These are phyloP conservation scores for Vicia sativa DNA, from an alignment of 306 rosid genomes.

Conservation along the genomic window DNA sequence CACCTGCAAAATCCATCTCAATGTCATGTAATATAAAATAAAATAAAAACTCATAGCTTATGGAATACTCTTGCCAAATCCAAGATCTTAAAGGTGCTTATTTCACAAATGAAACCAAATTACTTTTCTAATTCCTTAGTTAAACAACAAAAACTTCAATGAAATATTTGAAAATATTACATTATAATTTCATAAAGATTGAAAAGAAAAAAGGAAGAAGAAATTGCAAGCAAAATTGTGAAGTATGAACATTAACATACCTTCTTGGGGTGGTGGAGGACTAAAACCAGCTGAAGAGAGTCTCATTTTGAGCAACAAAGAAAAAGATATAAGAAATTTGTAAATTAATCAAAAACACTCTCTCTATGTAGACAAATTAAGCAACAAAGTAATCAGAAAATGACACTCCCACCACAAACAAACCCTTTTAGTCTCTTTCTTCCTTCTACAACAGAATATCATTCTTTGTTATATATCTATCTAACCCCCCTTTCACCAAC, in stretches of 20 bases:
- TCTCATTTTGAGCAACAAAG: slow-evolving; percentile 65
- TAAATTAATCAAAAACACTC: slow-evolving; percentile 40
- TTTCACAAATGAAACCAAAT: slow-evolving; percentile 41
- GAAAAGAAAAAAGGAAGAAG: slow-evolving; percentile 5
- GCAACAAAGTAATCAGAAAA: slow-evolving; percentile 47
- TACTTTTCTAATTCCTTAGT: slow-evolving; percentile 29
- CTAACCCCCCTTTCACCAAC: slow-evolving; percentile 31
- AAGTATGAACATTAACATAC: slow-evolving; percentile 38
- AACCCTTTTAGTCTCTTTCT: slow-evolving; percentile 42
- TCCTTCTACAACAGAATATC: slow-evolving; percentile 45
- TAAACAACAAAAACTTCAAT: slow-evolving; percentile 8
- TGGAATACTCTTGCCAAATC: slow-evolving; percentile 28
- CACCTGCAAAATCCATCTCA: slow-evolving; percentile 68
- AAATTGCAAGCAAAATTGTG: slow-evolving; percentile 32
- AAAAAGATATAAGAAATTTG: slow-evolving; percentile 24
- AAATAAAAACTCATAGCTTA: slow-evolving; percentile 30
- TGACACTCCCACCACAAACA: slow-evolving; percentile 47
- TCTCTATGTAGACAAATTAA: slow-evolving; percentile 43
- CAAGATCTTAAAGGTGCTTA: slow-evolving; percentile 41
- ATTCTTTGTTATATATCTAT: slow-evolving; percentile 32
- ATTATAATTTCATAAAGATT: neutral
- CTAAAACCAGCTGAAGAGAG: slow-evolving; percentile 85
- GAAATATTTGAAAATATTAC: neutral
- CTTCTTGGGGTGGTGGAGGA: slow-evolving; percentile 89
- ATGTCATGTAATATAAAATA: slow-evolving; percentile 34